These are phyloP conservation scores for Lophiostoma macrostomum DNA, from an alignment of 495 filamentous ascomycete genomes.

Conservation along the genomic window DNA sequence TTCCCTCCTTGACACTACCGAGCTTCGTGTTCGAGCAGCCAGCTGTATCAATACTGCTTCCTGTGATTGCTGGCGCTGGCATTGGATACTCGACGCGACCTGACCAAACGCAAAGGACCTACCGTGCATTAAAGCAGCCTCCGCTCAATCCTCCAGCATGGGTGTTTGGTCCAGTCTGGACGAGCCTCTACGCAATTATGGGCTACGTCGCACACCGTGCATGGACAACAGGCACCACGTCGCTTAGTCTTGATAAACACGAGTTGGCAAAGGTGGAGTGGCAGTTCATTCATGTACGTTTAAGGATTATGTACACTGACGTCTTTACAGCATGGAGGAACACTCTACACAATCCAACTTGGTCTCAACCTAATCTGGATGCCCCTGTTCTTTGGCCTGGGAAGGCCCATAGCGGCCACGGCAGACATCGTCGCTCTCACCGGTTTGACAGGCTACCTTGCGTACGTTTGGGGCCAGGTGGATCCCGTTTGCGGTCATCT, in stretches of 20 bases:
- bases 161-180: slow-evolving; percentile 86
- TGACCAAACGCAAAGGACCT: slow-evolving; percentile 58
- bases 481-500: slow-evolving; percentile 69
- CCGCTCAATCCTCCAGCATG: slow-evolving; percentile 73
- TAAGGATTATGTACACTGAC: too few relatives aligned
- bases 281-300: background rate
- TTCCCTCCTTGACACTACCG: slow-evolving; percentile 58
- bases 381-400: slow-evolving; percentile 82
- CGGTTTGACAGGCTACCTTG: slow-evolving; percentile 65
- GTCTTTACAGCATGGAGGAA: slow-evolving; percentile 54
- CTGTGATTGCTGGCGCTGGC: slow-evolving; percentile 59
- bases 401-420: slow-evolving; percentile 68
- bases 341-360: slow-evolving; percentile 80
- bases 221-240: slow-evolving; percentile 55
- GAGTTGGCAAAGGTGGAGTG: slow-evolving; percentile 43
- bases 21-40: slow-evolving; percentile 60
- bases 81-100: slow-evolving; percentile 61
- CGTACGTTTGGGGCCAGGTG: slow-evolving; percentile 69
- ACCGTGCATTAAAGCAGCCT: slow-evolving; percentile 70
- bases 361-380: slow-evolving; percentile 85
- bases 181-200: slow-evolving; percentile 80
- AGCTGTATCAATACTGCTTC: slow-evolving; percentile 66
- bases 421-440: slow-evolving; percentile 70
- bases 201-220: slow-evolving; percentile 80
- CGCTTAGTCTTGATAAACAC: slow-evolving; percentile 43